Evolutionary conservation across 2,329 filamentous ascomycete genomes (phyloP).

Genomic region (Apiospora rasikravindrae): DNA sequence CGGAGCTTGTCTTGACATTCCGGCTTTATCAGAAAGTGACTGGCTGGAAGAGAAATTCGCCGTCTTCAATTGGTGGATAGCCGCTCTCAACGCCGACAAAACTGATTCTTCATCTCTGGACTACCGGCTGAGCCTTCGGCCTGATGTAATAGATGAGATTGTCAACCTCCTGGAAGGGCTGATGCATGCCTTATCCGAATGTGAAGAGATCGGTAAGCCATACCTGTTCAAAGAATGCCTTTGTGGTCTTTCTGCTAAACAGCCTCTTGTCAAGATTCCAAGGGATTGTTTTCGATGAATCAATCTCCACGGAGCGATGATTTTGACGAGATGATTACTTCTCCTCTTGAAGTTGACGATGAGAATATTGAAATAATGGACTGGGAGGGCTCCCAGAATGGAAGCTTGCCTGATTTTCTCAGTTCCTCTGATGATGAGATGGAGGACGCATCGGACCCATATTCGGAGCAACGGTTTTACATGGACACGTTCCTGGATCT

Average conservation of each 20-base stretch:
- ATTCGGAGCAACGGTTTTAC: not conserved
- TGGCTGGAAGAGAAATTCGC: not conserved
- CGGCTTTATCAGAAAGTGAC: not conserved
- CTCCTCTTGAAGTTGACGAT: not conserved
- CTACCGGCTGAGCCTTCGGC: not conserved
- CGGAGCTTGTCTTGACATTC: not conserved
- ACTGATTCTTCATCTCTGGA: not conserved
- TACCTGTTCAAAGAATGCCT: not conserved
- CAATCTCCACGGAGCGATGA: not conserved
- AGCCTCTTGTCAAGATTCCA: not conserved
- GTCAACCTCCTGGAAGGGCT: not conserved
- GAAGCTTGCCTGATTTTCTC: not conserved
- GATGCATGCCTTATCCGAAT: not conserved
- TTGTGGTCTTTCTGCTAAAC: not conserved
- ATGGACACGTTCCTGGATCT: not conserved
- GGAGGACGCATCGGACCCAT: not conserved
- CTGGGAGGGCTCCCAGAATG: not conserved
- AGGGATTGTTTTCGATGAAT: not conserved
- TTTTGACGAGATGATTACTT: not conserved
- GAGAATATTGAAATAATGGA: not conserved
- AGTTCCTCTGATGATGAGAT: not conserved
- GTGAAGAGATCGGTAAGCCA: not conserved
- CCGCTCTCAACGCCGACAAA: not conserved
- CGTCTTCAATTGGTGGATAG: not conserved
- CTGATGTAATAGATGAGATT: not conserved